phyloP scores from a whole-genome alignment of 1,139 yeast species.

The Scheffersomyces parashehatae region DNA sequence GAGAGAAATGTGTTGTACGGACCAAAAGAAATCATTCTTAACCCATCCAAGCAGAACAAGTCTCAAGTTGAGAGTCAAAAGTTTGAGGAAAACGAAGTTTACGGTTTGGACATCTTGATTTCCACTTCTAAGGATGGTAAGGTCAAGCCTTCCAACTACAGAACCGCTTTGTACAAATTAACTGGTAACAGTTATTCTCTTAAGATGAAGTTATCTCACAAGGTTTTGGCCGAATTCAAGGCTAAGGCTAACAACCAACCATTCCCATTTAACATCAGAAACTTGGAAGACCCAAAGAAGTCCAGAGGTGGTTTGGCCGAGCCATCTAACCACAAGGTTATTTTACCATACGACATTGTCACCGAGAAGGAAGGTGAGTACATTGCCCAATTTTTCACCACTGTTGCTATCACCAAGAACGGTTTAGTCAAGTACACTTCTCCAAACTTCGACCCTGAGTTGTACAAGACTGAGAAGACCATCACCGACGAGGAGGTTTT shows the following conservation, averaged over 20 bases:
- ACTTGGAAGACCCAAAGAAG: slow-evolving; percentile 68
- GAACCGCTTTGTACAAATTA: slow-evolving; percentile 73
- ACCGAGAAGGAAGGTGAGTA: slow-evolving; percentile 69
- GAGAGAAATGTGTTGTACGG: slow-evolving; percentile 71
- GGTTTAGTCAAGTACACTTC: slow-evolving; percentile 70
- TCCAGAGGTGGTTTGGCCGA: slow-evolving; percentile 78
- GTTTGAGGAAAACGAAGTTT: slow-evolving; percentile 77
- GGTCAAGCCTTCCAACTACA: slow-evolving; percentile 59
- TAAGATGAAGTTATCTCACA: slow-evolving; percentile 73
- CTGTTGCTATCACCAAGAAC: slow-evolving; percentile 73
- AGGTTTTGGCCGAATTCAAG: slow-evolving; percentile 63
- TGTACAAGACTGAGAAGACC: slow-evolving; percentile 59
- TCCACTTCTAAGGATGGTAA: slow-evolving; percentile 71
- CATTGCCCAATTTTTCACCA: slow-evolving; percentile 75
- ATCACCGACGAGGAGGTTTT: slow-evolving; percentile 55
- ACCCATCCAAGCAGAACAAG: slow-evolving; percentile 72
- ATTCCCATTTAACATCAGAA: slow-evolving; percentile 72
- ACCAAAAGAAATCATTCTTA: slow-evolving; percentile 72
- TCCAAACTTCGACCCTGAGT: slow-evolving; percentile 52
- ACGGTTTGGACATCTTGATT: slow-evolving; percentile 72
- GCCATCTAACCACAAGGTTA: slow-evolving; percentile 67
- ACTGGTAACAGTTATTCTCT: slow-evolving; percentile 69
- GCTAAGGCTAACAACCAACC: slow-evolving; percentile 59
- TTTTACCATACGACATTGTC: slow-evolving; percentile 69
- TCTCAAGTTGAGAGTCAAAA: slow-evolving; percentile 61